These are phyloP conservation scores for Boletus rubropictus DNA, from an alignment of 768 basidiomycete genomes.

Conservation along the genomic window DNA sequence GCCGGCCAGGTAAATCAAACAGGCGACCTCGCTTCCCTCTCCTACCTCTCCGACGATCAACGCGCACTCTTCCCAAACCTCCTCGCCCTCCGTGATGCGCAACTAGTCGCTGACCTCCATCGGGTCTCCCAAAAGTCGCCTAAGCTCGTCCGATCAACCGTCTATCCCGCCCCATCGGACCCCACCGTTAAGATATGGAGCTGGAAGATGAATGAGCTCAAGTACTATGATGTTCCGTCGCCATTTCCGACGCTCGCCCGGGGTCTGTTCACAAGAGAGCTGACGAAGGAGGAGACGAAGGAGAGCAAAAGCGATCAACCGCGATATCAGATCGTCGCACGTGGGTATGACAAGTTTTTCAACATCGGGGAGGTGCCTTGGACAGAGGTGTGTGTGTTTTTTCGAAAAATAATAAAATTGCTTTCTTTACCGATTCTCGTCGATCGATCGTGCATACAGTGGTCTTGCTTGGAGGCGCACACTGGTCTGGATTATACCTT, in stretches of 20 bases:
- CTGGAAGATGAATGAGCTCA: conserved; percentile 99
- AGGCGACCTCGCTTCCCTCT: conserved; percentile 90
- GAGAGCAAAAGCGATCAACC: conserved; percentile 30
- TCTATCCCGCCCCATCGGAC: conserved; percentile 54
- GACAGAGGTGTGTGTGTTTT: conserved; percentile 63
- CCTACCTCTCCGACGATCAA: conserved; percentile 74
- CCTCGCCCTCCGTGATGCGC: conserved; percentile 78
- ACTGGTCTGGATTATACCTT: conserved; percentile 77
- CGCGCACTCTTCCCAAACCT: conserved; percentile 76
- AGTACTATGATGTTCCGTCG: conserved; percentile 83
- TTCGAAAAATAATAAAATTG: no score
- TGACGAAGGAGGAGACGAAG: conserved; percentile 32
- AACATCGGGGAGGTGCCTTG: conserved; percentile 95
- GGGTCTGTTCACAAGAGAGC: conserved; percentile 73
- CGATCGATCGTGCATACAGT: no score
- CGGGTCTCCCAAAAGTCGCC: conserved; percentile 48
- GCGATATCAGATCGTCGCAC: conserved; percentile 61
- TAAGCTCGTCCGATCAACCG: conserved; percentile 59
- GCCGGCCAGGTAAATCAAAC: conserved; percentile 83
- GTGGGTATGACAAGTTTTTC: conserved; percentile 99
- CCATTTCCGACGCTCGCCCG: conserved; percentile 95
- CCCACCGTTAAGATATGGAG: conserved; percentile 55
- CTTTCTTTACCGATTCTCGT: no score
- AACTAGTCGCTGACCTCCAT: conserved; percentile 53
- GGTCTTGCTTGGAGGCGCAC: conserved; percentile 62